Base-by-base conservation (phyloP, 2,329 filamentous ascomycete genomes). In the Venturia effusa region DNA sequence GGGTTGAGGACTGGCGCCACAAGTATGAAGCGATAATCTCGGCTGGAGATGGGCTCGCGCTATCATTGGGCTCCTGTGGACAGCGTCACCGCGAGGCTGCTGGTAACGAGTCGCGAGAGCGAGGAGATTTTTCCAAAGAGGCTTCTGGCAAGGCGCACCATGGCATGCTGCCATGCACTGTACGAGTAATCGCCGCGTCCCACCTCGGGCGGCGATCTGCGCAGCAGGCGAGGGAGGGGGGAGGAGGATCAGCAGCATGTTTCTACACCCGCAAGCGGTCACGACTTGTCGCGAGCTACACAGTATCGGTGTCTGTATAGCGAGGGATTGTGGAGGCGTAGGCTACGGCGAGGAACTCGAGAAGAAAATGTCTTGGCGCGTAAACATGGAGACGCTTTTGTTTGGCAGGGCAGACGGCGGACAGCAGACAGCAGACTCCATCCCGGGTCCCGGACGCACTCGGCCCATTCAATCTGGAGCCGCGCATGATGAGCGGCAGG, bases 1-100 rank as follows among this genome's bases (percentile, higher is more conserved):
- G 34, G 22, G 30, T 57, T 6, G 51, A 57, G 22, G 30, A 57
- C 51, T 10, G 27, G 27, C 27, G 51, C 51, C 51, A 57, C 51
- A 27, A 57, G 51, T 30, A 13, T 57, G 51, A 57, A 30, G 51
- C 51, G 34, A 57, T 57, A 57, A 57, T 57, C 51, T 57, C 51
- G 27, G 51, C 51, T 22, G 13, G 24, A 19, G 48, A 55, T 32
- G 24, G 27, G 13, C 4, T 7, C 32, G 24, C 48, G 48, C 48
- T 32, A 55, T 30, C 10, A 48, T 39, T 45, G 43, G 43, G 43
- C 43, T 45, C 17, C 43, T 45, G 27, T 27, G 27, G 48, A 55
- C 24, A 34, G 48, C n/a, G n/a, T n/a, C n/a, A n/a, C n/a, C n/a
- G n/a, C n/a, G n/a, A n/a, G n/a, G n/a, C 48, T 32, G 48, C 48